Evolutionary conservation across 2,329 filamentous ascomycete genomes (phyloP).

Genomic region (Beauveria sp.): DNA sequence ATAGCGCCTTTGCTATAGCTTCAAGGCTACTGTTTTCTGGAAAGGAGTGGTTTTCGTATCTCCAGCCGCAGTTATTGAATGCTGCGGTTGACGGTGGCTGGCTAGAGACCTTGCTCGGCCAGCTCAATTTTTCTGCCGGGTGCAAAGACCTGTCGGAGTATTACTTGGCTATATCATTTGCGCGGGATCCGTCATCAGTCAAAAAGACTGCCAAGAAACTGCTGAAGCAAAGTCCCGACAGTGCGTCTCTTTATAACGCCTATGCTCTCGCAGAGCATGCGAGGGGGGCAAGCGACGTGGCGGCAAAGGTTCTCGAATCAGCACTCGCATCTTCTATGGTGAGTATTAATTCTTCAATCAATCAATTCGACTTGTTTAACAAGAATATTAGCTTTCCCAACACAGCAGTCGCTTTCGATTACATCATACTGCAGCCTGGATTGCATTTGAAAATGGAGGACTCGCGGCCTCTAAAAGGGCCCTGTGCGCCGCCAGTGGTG

Average conservation of each 20-base stretch:
- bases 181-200: constrained; percentile 44
- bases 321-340: constrained; percentile 41
- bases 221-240: constrained; percentile 59
- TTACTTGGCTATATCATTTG: constrained; percentile 58
- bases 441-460: constrained; percentile 40
- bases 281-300: constrained; percentile 48
- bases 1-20: not conserved
- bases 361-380: not conserved
- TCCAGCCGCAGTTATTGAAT: not conserved
- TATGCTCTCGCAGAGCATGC: constrained; percentile 67
- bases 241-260: constrained; percentile 65
- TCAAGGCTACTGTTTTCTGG: not conserved
- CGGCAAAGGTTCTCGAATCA: constrained; percentile 58
- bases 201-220: constrained; percentile 71
- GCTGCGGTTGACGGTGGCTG: not conserved
- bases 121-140: constrained; percentile 42
- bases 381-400: not conserved
- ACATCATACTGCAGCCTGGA: constrained; percentile 53
- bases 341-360: constrained; percentile 11
- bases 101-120: constrained; percentile 17
- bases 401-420: not conserved
- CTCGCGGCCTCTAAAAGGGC: constrained; percentile 17
- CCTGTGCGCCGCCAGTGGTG: constrained; percentile 25
- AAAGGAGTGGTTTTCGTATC: not conserved
- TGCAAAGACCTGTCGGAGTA: constrained; percentile 52